Conservation (phyloP, 768 basidiomycete genomes). For the Suillus weaverae region DNA sequence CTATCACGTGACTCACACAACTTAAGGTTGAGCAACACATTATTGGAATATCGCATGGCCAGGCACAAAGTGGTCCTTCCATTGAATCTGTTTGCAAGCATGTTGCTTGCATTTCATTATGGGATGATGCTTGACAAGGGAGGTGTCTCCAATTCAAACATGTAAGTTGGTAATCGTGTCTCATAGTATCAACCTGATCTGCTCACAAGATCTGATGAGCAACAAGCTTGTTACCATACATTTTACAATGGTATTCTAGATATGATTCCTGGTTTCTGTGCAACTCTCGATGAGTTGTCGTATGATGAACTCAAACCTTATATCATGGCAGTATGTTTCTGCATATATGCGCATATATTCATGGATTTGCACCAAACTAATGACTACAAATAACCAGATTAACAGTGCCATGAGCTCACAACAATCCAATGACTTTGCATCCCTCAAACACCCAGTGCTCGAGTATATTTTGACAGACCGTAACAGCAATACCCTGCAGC, state of each 20-base stretch:
- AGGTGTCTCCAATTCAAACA: neutral
- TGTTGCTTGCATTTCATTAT: neutral
- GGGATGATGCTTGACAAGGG: neutral
- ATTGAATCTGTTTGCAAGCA: neutral
- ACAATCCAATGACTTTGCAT: too few species aligned
- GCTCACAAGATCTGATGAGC: neutral
- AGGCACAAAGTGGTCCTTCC: neutral
- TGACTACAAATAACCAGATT: too few species aligned
- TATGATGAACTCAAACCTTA: neutral
- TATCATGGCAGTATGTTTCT: neutral
- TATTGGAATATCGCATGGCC: neutral
- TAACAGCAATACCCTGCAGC: too few species aligned
- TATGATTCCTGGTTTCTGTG: neutral
- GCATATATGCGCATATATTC: neutral
- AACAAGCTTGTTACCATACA: neutral
- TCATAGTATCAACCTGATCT: neutral
- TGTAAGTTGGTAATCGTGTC: neutral
- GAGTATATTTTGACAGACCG: too few species aligned
- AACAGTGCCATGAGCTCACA: too few species aligned
- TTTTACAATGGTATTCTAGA: neutral
- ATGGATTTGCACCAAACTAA: too few species aligned
- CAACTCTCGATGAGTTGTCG: neutral
- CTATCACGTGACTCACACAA: neutral
- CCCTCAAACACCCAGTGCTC: too few species aligned
- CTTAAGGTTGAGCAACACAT: neutral